Percentiles rank a stretch among this genome's conserved stretches.
Evolutionary conservation across 2,329 filamentous ascomycete species (phyloP).

Genomic region (Metarhizium album): DNA sequence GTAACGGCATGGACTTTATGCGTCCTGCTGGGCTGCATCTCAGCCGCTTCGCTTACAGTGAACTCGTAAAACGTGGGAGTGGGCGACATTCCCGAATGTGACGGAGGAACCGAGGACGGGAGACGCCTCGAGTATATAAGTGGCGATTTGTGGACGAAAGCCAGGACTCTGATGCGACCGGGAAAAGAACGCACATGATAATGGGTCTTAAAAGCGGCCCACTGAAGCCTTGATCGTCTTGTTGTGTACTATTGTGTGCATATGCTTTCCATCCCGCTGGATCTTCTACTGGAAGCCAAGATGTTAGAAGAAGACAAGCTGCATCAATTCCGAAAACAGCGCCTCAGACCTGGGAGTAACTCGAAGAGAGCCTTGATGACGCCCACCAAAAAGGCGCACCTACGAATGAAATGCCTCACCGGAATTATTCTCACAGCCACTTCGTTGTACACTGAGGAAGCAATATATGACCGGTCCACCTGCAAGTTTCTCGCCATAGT

Average conservation of each 20-base stretch:
- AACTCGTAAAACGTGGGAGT: neutral
- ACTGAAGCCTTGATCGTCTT: neutral
- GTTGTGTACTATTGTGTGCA: constrained; percentile 9
- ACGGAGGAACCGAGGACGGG: neutral
- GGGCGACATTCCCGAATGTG: neutral
- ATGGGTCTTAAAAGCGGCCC: neutral
- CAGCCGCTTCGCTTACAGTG: neutral
- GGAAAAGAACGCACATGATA: neutral
- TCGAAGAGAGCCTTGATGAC: constrained; percentile 3
- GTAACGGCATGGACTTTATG: neutral
- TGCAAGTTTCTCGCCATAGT: constrained; percentile 7
- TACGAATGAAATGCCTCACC: constrained; percentile 8
- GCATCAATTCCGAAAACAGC: constrained; percentile 1
- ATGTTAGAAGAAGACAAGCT: constrained; percentile 5
- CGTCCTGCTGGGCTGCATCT: neutral
- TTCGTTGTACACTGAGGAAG: constrained; percentile 8
- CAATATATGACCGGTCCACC: constrained; percentile 6
- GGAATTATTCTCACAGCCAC: constrained; percentile 6
- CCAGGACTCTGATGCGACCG: neutral
- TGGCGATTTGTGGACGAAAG: neutral
- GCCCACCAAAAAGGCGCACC: constrained; percentile 2
- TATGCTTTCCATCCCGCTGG: constrained; percentile 8
- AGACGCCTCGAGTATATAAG: neutral
- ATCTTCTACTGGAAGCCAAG: constrained; percentile 3
- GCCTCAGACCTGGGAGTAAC: neutral